Base-by-base conservation (phyloP, 805 yeast genomes). In the Candida hungchunana region DNA sequence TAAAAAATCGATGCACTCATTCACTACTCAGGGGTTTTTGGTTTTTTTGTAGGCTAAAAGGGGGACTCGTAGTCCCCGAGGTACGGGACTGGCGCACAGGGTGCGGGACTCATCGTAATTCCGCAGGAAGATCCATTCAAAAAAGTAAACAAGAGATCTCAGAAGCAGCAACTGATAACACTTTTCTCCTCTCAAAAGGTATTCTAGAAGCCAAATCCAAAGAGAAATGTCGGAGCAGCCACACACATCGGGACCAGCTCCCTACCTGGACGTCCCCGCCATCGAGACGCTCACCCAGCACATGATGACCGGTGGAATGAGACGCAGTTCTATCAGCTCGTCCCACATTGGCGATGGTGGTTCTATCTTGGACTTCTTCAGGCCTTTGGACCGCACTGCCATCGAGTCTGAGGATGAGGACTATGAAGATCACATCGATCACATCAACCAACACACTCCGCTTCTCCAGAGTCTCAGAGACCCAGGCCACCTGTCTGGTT, bases 361-460 rank as follows among this genome's bases (percentile, higher is more conserved):
- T 18, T 48, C 49, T 22, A 49, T 53, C 24, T 26, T 53, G 13
- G 58, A 53, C 36, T 38, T 53, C 28, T 51, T 53, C 37, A 38
- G 43, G 7, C 40, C 51, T 3, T 14, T 34, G 15, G 42, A 34
- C 23, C 41, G 38, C 23, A 26, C 18, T n/a, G 36, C 39, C 7
- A 34, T 32, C 16, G 39, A 37, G 10, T 30, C 31, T 18, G 45
- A 42, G 6, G 40, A 37, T 12, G 46, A 41, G 9, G 45, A 42
- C 7, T 39, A 37, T 12, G 46, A 41, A 7, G 25, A 22, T 11
- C 34, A 20, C 20, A 29, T 32, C 5, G 40, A 43, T 19, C 39
- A 35, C 41, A 32, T 38, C 2, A 39, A 32, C 18, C 53, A 50
- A 13, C 42, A 39, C 6, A 45, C 53, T 1, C 55, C 55, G n/a